phyloP scores from a whole-genome alignment of 75 land plant genomes.

The Selaginella moellendorffii region DNA sequence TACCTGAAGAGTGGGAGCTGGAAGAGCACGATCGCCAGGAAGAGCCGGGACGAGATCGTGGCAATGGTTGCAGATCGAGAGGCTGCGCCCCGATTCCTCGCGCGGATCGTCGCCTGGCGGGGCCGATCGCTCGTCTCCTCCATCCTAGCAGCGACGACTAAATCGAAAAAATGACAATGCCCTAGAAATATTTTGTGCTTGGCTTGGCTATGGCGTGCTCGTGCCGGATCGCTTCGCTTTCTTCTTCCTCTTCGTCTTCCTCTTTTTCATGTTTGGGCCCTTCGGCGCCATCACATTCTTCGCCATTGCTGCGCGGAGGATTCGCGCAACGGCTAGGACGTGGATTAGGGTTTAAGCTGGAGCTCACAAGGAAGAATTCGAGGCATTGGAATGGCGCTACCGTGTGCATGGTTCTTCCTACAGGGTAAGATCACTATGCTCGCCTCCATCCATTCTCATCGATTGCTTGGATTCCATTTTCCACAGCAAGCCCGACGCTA shows the following conservation, averaged over 20 bases:
- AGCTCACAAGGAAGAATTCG: neutral
- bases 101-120: too few species aligned
- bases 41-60: conserved; percentile 19
- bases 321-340: neutral
- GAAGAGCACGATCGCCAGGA: conserved; percentile 36
- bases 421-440: too few species aligned
- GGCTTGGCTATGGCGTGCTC: neutral
- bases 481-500: neutral
- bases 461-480: neutral
- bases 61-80: neutral
- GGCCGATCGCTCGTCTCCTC: too few species aligned
- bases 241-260: neutral
- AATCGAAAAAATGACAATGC: too few species aligned
- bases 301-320: too few species aligned
- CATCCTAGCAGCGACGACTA: too few species aligned
- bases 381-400: neutral
- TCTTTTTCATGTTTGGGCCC: neutral
- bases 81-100: neutral
- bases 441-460: too few species aligned
- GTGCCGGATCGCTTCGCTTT: neutral
- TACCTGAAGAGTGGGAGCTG: conserved; percentile 65
- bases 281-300: too few species aligned
- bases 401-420: neutral
- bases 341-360: neutral
- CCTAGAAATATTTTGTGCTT: too few species aligned